These are phyloP conservation scores for Nothopassalora personata DNA, from an alignment of 2,329 filamentous ascomycete species.

Conservation along the genomic window DNA sequence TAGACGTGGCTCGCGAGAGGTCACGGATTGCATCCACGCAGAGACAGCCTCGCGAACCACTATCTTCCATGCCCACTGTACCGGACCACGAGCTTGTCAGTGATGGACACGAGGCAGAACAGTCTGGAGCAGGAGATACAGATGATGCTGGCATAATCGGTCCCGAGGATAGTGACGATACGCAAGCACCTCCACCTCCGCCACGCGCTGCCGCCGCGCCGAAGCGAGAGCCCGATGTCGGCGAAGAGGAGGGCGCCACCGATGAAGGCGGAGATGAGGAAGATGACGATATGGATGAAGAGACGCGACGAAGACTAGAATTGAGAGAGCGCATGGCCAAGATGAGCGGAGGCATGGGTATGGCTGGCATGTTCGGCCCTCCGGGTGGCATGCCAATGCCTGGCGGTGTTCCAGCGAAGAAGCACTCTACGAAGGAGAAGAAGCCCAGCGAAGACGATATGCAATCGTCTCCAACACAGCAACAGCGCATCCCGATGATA, in stretches of 20 bases:
- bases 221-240: constrained; percentile 41
- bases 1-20: constrained; percentile 33
- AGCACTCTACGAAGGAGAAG: constrained; percentile 40
- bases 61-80: constrained; percentile 30
- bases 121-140: constrained; percentile 57
- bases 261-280: constrained; percentile 56
- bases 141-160: constrained; percentile 59
- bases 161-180: constrained; percentile 69
- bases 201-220: constrained; percentile 35
- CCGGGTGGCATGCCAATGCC: constrained; percentile 62
- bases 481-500: constrained; percentile 49
- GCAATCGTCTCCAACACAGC: constrained; percentile 15
- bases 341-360: constrained; percentile 96
- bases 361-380: constrained; percentile 86
- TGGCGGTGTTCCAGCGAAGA: constrained; percentile 44
- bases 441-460: constrained; percentile 34
- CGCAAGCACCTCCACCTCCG: constrained; percentile 38
- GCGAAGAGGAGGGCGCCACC: constrained; percentile 45
- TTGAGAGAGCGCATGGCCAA: constrained; percentile 94
- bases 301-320: constrained; percentile 78
- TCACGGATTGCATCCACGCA: constrained; percentile 34
- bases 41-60: constrained; percentile 35
- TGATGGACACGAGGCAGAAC: constrained; percentile 61
- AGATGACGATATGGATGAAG: constrained; percentile 81
- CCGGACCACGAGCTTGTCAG: constrained; percentile 51